Evolutionary conservation across 441 rosid species (phyloP), one percentile per base, ranked within the genome.

Genomic region (Cnidoscolus chayamansa): DNA sequence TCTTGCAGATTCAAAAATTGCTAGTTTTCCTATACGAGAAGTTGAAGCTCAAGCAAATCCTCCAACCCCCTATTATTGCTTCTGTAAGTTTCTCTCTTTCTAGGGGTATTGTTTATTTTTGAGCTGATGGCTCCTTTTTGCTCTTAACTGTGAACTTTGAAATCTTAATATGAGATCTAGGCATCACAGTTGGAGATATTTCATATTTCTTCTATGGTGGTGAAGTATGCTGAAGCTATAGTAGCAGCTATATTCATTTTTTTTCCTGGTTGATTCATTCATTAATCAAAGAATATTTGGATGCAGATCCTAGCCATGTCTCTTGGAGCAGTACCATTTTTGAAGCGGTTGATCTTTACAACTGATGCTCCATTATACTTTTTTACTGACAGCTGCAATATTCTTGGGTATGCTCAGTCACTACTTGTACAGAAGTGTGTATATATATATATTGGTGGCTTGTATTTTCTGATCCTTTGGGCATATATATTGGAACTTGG

Each of bases 351-450:
- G 83, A 90, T 96, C 63, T 93, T 96, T 80, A 86, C 94, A 75
- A 62, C 73, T 60, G 94, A 90, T 81, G 89, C 96, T 70, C 99
- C 99, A 25, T 84, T 96, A 67, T 96, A 77, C 89, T 96, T 96
- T 89, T 90, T 96, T 76, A 91, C 99, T 8, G 98, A 95, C 78
- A 93, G 99, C 87, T 91, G 97, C 86, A 91, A 82, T 63, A 96
- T 96, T 84, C 98, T 96, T 51, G 99, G 99, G 98, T 95, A 88
- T 80, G 86, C 63, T 63, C 70, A 55, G 16, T 43, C n/a, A 48
- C 49, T 47, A 48, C 49, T 62, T 32, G 17, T 9, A 17, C 17
- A 17, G 8, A 19, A 67, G 2, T 25, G 25, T 25, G 25, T 25
- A 25, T 25, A 25, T 25, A 25, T 25, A 25, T 25, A 25, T 25